Percentiles rank a stretch among this genome's conserved stretches.
Evolutionary conservation across 129 eudicot genomes (phyloP).

Genomic region (Centaurea solstitialis): DNA sequence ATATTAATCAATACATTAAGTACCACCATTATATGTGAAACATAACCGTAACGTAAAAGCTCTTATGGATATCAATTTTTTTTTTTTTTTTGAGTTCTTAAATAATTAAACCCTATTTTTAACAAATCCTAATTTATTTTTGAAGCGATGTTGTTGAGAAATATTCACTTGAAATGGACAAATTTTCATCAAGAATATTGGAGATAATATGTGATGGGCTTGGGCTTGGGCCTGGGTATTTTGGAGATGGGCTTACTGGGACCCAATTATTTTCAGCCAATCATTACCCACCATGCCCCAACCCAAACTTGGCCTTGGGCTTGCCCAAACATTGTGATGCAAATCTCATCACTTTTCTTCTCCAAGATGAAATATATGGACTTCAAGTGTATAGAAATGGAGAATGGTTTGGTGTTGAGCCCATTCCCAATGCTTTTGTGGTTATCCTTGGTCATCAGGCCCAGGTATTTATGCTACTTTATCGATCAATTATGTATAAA

Average conservation of each 20-base stretch:
- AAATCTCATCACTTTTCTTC: slow-evolving; percentile 31
- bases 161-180: slow-evolving; percentile 20
- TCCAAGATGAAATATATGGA: slow-evolving; percentile 34
- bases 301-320: slow-evolving; percentile 32
- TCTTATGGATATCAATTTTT: no score
- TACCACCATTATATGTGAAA: no score
- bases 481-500: neutral
- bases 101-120: neutral
- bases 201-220: slow-evolving; percentile 31
- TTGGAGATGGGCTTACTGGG: slow-evolving; percentile 25
- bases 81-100: no score
- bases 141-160: slow-evolving; percentile 28
- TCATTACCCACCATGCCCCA: slow-evolving; percentile 45
- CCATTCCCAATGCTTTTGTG: slow-evolving; percentile 37
- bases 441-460: slow-evolving; percentile 33
- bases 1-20: no score
- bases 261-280: slow-evolving; percentile 26
- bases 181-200: slow-evolving; percentile 30
- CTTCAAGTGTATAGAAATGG: slow-evolving; percentile 37
- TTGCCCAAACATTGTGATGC: slow-evolving; percentile 36
- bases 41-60: no score
- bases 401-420: slow-evolving; percentile 37
- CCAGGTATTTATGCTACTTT: slow-evolving; percentile 14
- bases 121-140: neutral
- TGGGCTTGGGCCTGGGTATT: slow-evolving; percentile 29